These are phyloP conservation scores for Zymoseptoria crescenta DNA, from an alignment of 2,329 filamentous ascomycete genomes.

Conservation along the genomic window DNA sequence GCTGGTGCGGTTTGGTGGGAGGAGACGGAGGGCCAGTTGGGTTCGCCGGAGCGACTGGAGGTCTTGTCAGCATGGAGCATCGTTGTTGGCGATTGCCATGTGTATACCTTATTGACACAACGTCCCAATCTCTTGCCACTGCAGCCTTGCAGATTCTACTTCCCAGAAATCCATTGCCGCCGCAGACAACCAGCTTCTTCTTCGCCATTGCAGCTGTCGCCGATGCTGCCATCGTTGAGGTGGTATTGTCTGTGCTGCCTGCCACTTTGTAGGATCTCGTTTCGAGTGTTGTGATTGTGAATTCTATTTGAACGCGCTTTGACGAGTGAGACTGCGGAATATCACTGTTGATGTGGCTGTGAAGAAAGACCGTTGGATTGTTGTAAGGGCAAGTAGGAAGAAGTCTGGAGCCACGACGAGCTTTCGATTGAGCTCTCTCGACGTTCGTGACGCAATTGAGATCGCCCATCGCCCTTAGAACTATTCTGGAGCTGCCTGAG, in stretches of 20 bases:
- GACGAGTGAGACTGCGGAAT: too few relatives aligned
- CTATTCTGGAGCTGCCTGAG: background rate
- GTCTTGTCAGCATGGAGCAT: background rate
- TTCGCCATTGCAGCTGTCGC: slow-evolving; percentile 29
- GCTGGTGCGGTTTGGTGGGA: slow-evolving; percentile 60
- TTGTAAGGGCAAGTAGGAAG: background rate
- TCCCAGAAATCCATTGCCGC: slow-evolving; percentile 84
- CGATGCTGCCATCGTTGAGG: slow-evolving; percentile 11
- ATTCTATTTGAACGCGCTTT: too few relatives aligned
- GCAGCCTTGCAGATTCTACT: slow-evolving; percentile 86
- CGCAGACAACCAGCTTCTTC: slow-evolving; percentile 82
- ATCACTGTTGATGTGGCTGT: background rate
- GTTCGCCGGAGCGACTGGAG: slow-evolving; percentile 76
- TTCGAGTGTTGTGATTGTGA: background rate
- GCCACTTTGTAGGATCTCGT: background rate
- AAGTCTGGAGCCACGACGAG: background rate
- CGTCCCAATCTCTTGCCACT: slow-evolving; percentile 77
- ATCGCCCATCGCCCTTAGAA: too few relatives aligned
- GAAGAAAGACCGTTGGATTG: background rate
- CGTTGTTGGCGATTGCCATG: background rate
- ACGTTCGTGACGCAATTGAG: background rate
- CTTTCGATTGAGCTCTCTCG: background rate
- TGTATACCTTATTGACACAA: slow-evolving; percentile 78
- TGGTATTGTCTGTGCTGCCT: background rate
- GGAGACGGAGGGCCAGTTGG: slow-evolving; percentile 75